Evolutionary conservation across 2,329 filamentous ascomycete species (phyloP), one percentile per base, ranked within the genome.

Genomic region (Tolypocladium paradoxum): DNA sequence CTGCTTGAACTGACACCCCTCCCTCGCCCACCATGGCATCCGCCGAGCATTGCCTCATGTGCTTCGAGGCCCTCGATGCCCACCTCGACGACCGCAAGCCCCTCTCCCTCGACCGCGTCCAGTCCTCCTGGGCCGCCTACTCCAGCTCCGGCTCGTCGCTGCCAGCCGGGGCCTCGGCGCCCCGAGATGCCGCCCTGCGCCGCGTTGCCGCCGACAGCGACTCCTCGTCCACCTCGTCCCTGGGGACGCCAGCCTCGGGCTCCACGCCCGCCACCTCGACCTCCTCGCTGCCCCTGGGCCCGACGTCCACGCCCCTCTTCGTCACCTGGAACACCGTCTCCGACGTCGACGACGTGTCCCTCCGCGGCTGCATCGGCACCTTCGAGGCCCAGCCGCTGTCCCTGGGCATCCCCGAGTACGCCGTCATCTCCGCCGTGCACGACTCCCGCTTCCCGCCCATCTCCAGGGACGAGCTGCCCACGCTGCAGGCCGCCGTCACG

Each of bases 331-430:
- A 96, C 72, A 89, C 82, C 0, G 61, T 90, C 43, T 46, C 48
- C 52, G 56, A 64, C 33, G 64, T 61, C 22, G 62, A 62, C 57
- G 64, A 68, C 36, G 54, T 85, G 66, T 80, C 79, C 27, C 80
- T 99, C 43, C 85, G 93, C 55, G 93, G 93, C 55, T 99, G 93
- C 75, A 97, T 99, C 65, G 93, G 93, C 60, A 99, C 92, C 2
- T 99, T 97, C 64, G 87, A 91, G 64, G 69, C 84, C 2, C 82
- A 88, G 62, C 81, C 86, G 49, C 79, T 99, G 14, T 77, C 83
- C 33, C 70, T 80, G 1, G 91, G 90, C 4, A 74, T 99, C 45
- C 75, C 82, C 51, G 83, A 82, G 56, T 97, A 96, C 70, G 87
- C 91, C 48, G 72, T 95, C 59, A 93, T 87, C 50, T 90, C 91